Percentiles rank a stretch among this genome's conserved stretches.
Conservation (phyloP, 768 basidiomycete genomes). For the Termitomyces sp. region DNA sequence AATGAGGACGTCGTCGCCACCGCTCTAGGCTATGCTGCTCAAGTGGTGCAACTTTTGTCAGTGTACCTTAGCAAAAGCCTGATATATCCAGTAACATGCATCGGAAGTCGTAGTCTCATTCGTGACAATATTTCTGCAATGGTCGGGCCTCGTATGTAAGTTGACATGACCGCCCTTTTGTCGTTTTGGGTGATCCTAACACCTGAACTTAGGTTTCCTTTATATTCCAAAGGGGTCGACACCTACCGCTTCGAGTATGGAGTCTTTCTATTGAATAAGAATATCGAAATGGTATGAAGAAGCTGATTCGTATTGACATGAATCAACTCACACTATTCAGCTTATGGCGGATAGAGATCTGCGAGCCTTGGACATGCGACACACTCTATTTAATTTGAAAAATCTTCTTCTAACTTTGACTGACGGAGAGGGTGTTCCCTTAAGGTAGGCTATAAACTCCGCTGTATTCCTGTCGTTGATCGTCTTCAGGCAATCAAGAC, state of each 20-base stretch:
- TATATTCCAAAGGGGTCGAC: constrained; percentile 93
- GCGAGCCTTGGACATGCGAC: constrained; percentile 86
- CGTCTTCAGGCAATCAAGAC: constrained; percentile 14
- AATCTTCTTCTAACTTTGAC: constrained; percentile 85
- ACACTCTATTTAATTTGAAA: constrained; percentile 96
- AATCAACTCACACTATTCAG: constrained; percentile 31
- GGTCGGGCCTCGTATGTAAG: constrained; percentile 92
- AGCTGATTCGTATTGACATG: constrained; percentile 6
- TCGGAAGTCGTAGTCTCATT: constrained; percentile 88
- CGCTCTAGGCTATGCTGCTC: constrained; percentile 86
- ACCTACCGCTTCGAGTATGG: constrained; percentile 97
- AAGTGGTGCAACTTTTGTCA: constrained; percentile 78
- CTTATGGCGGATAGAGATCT: constrained; percentile 89
- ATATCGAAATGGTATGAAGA: constrained; percentile 82
- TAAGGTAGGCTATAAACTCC: constrained; percentile 34
- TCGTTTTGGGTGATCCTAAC: constrained; percentile 1
- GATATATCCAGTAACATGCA: constrained; percentile 85
- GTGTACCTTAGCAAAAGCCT: constrained; percentile 71
- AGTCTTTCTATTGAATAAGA: constrained; percentile 93
- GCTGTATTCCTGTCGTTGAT: constrained; percentile 13
- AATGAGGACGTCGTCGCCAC: constrained; percentile 86
- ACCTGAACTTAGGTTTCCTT: constrained; percentile 67
- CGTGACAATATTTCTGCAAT: constrained; percentile 91
- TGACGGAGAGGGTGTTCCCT: constrained; percentile 50
- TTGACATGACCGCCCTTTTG: constrained; percentile 7